phyloP scores from a whole-genome alignment of 345 rosid genomes.

The Acer negundo region DNA sequence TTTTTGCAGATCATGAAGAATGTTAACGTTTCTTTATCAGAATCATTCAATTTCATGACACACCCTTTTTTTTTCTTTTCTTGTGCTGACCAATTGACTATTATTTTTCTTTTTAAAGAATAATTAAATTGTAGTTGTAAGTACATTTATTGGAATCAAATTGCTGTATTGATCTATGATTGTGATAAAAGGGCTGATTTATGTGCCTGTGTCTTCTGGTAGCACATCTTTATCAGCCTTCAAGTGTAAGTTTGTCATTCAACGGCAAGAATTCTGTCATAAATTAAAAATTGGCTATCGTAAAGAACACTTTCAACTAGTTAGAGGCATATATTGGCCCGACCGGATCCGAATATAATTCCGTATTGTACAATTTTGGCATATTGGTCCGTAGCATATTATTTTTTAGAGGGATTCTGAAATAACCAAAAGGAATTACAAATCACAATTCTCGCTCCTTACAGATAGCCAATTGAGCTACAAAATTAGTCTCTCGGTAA shows the following conservation, averaged over 20 bases:
- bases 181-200: background rate
- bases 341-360: too few relatives aligned
- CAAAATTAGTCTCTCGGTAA: too few relatives aligned
- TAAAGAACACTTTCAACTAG: background rate
- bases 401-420: too few relatives aligned
- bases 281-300: background rate
- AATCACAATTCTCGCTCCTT: too few relatives aligned
- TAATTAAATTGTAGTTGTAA: background rate
- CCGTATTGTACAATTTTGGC: too few relatives aligned
- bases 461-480: too few relatives aligned
- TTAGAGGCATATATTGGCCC: too few relatives aligned
- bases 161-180: background rate
- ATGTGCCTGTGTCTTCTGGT: background rate
- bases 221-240: background rate
- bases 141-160: background rate
- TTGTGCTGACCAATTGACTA: background rate
- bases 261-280: background rate
- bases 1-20: slow-evolving; percentile 18
- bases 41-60: background rate
- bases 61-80: background rate
- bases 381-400: too few relatives aligned
- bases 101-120: background rate
- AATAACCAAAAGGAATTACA: too few relatives aligned
- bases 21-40: background rate
- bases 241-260: background rate